phyloP scores from a whole-genome alignment of 768 basidiomycete species.

The Lentinus tigrinus region DNA sequence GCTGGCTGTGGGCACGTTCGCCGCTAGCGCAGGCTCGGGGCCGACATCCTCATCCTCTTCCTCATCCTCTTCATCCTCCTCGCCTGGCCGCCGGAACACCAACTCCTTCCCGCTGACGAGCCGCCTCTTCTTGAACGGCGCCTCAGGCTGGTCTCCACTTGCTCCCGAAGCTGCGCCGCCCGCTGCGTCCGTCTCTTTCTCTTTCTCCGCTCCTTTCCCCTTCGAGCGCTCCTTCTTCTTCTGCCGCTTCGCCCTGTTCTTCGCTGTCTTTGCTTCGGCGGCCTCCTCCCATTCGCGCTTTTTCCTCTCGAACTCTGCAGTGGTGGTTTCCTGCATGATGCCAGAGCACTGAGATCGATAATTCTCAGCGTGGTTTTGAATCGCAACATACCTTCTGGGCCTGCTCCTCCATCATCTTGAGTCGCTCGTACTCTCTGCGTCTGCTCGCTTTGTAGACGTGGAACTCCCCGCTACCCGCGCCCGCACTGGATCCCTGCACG shows the following conservation, averaged over 20 bases:
- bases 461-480: conserved; percentile 96
- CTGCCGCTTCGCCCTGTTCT: conserved; percentile 90
- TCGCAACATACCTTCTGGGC: conserved; percentile 60
- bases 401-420: conserved; percentile 87
- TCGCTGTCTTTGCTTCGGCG: conserved; percentile 88
- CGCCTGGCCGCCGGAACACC: conserved; percentile 52
- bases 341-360: conserved; percentile 1
- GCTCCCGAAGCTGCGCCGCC: conserved; percentile 9
- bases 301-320: conserved; percentile 72
- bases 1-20: background rate
- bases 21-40: conserved; percentile 12
- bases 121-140: conserved; percentile 75
- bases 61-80: conserved; percentile 41
- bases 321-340: conserved; percentile 60
- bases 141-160: conserved; percentile 27
- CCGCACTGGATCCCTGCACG: conserved; percentile 95
- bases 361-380: background rate
- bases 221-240: conserved; percentile 85
- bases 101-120: conserved; percentile 78
- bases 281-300: conserved; percentile 66
- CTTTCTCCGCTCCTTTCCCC: conserved; percentile 29
- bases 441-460: conserved; percentile 97
- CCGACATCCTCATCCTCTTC: conserved; percentile 23
- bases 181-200: conserved; percentile 24
- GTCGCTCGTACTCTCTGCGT: conserved; percentile 90